Evolutionary conservation across 176 grass and related monocot species (phyloP).

Genomic region (Bolboschoenus planiculmis): DNA sequence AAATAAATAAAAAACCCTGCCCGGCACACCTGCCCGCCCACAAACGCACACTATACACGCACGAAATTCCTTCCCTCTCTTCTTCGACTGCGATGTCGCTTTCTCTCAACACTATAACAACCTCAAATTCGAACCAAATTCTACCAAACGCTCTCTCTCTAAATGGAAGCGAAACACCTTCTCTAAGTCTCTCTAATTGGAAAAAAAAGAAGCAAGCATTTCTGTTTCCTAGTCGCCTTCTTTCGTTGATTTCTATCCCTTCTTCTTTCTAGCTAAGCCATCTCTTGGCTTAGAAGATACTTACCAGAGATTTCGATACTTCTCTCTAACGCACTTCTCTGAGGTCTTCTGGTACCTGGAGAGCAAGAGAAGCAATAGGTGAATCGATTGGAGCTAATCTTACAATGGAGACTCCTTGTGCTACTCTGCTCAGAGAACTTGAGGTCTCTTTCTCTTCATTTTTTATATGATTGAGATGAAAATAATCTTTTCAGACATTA

Average conservation of each 20-base stretch:
- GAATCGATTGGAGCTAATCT: slow-evolving; percentile 53
- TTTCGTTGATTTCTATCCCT: neutral
- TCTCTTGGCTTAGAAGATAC: neutral
- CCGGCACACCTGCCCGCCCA: neutral
- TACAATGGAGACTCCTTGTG: slow-evolving; percentile 72
- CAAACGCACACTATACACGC: neutral
- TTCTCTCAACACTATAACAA: slow-evolving; percentile 14
- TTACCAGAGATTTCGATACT: neutral
- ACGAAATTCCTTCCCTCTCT: neutral
- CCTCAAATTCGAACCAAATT: slow-evolving; percentile 23
- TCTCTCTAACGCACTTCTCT: neutral
- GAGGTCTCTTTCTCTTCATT: slow-evolving; percentile 47
- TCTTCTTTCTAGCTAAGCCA: neutral
- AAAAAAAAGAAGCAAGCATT: neutral
- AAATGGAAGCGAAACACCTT: neutral
- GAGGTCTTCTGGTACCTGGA: slow-evolving; percentile 8
- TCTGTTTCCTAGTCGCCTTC: slow-evolving; percentile 3
- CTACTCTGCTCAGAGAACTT: slow-evolving; percentile 68
- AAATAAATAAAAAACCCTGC: neutral
- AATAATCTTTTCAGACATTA: neutral
- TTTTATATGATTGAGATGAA: neutral
- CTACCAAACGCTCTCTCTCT: slow-evolving; percentile 1
- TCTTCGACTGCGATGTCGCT: neutral
- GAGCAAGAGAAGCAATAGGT: too few relatives aligned
- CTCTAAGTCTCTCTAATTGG: neutral